Conservation (phyloP, 75 land plant genomes). For the Cunninghamia lanceolata region DNA sequence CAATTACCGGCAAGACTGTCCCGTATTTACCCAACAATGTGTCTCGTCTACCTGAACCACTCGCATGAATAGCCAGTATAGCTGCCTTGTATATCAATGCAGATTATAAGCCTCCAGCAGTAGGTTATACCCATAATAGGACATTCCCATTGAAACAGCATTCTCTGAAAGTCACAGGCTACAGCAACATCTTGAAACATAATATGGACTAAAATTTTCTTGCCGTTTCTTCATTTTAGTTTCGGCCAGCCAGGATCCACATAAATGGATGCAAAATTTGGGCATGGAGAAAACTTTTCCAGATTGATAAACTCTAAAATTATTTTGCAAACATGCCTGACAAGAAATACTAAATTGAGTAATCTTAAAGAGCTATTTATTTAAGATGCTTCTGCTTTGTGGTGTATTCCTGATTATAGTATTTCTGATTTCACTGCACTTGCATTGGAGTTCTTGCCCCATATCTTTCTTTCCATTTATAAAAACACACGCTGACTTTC, state of each 20-base stretch:
- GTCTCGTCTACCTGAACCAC: too few species aligned
- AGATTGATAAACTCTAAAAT: background rate
- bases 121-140: background rate
- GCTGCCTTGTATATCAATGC: background rate
- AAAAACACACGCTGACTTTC: slow-evolving; percentile 21
- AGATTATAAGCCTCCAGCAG: background rate
- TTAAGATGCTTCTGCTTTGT: background rate
- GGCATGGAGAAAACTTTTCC: background rate
- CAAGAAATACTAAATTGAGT: background rate
- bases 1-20: too few species aligned
- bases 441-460: slow-evolving; percentile 17
- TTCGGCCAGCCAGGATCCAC: background rate
- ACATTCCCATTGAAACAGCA: background rate
- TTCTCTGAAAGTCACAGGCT: background rate
- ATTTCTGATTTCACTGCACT: slow-evolving; percentile 4
- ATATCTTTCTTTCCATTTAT: slow-evolving; percentile 15
- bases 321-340: background rate
- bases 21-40: too few species aligned
- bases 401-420: background rate
- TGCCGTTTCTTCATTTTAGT: background rate
- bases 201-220: background rate
- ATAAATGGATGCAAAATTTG: background rate
- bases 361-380: background rate
- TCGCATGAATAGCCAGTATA: background rate
- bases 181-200: background rate